Percentiles rank a stretch among this genome's conserved stretches.
Evolutionary conservation across 2,329 filamentous ascomycete genomes (phyloP).

Genomic region (Aspergillus sergii): DNA sequence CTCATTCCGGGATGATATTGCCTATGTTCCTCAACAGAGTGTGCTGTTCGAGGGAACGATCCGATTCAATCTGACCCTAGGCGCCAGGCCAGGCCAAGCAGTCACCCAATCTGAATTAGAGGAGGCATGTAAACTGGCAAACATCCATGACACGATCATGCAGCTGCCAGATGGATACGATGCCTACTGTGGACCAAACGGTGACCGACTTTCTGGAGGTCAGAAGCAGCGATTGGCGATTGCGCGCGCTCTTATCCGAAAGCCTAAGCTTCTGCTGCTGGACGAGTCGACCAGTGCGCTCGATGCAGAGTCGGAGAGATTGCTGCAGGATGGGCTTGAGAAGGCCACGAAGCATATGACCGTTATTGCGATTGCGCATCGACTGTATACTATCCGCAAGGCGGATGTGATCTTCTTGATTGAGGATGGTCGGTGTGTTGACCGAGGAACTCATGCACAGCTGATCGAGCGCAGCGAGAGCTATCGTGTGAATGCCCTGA

Average conservation of each 20-base stretch:
- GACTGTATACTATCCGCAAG: constrained; percentile 60
- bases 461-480: constrained; percentile 46
- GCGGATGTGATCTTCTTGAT: constrained; percentile 80
- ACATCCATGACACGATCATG: constrained; percentile 70
- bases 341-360: constrained; percentile 40
- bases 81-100: constrained; percentile 54
- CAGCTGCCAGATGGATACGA: constrained; percentile 68
- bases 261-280: constrained; percentile 58
- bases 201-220: constrained; percentile 58
- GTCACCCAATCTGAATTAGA: constrained; percentile 64
- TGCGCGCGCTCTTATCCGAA: constrained; percentile 58
- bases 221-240: constrained; percentile 63
- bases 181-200: constrained; percentile 59
- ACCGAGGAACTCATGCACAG: constrained; percentile 65
- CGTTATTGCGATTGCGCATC: constrained; percentile 47
- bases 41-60: constrained; percentile 53
- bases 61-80: constrained; percentile 51
- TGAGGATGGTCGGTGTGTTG: constrained; percentile 65
- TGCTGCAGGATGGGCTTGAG: constrained; percentile 48
- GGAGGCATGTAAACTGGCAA: constrained; percentile 67
- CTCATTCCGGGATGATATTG: constrained; percentile 48
- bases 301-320: constrained; percentile 56
- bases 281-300: constrained; percentile 65
- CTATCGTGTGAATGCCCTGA: neutral
- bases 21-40: constrained; percentile 52